phyloP scores from a whole-genome alignment of 1,139 yeast species.

The Arxiozyma heterogenica region DNA sequence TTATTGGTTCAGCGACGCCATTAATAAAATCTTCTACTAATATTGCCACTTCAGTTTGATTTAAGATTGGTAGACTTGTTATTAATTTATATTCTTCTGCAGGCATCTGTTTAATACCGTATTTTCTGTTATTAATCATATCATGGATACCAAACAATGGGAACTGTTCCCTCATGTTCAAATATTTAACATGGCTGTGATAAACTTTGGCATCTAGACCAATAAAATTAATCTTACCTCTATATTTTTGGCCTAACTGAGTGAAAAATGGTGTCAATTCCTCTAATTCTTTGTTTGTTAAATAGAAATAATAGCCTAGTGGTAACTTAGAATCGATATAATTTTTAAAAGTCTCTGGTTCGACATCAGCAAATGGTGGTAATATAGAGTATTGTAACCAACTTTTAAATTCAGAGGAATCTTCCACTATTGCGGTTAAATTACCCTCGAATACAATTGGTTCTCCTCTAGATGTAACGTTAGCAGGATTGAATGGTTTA shows the following conservation, averaged over 20 bases:
- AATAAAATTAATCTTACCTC: conserved; percentile 80
- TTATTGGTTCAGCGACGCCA: conserved; percentile 59
- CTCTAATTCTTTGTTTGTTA: conserved; percentile 54
- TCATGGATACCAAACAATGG: conserved; percentile 91
- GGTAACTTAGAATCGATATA: conserved; percentile 73
- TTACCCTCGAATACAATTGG: conserved; percentile 6
- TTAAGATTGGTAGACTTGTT: conserved; percentile 25
- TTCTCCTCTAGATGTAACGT: conserved; percentile 1
- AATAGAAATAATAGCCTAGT: conserved; percentile 80
- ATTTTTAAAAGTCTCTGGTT: conserved; percentile 64
- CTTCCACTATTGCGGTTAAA: neutral
- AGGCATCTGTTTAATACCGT: conserved; percentile 46
- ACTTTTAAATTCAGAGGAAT: conserved; percentile 3
- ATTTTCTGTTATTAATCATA: conserved; percentile 57
- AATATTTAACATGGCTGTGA: conserved; percentile 81
- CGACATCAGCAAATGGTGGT: conserved; percentile 86
- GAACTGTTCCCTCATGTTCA: conserved; percentile 75
- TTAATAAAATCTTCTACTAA: conserved; percentile 57
- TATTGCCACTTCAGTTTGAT: conserved; percentile 40
- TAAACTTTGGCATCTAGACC: conserved; percentile 73
- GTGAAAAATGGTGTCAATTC: conserved; percentile 44
- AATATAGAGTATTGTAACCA: conserved; percentile 33
- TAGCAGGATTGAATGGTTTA: conserved; percentile 9
- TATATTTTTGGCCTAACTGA: conserved; percentile 60
- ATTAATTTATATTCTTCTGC: conserved; percentile 29